Conservation (phyloP, 1,284 basidiomycete genomes). For the Heterobasidion occidentale region DNA sequence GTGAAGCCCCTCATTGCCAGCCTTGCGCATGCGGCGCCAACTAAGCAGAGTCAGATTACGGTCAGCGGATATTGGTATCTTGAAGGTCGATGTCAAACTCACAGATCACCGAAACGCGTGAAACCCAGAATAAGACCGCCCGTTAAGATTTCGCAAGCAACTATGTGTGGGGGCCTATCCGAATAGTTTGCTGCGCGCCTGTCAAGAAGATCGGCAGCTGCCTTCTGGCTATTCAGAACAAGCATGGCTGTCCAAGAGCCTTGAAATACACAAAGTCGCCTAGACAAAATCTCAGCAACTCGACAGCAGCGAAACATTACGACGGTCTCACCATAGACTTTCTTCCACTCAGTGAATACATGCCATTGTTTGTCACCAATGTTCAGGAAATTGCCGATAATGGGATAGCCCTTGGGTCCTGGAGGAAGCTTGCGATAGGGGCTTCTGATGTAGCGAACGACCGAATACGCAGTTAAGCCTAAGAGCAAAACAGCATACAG, state of each 20-base stretch:
- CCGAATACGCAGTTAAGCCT: neutral
- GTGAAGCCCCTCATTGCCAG: neutral
- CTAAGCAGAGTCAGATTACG: neutral
- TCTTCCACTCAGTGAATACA: neutral
- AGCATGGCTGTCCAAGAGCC: conserved; percentile 14
- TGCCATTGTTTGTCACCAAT: neutral
- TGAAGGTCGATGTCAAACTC: neutral
- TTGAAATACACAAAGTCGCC: conserved; percentile 17
- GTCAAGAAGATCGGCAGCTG: conserved; percentile 15
- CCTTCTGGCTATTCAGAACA: conserved; percentile 14
- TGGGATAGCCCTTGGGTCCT: neutral
- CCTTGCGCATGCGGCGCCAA: conserved; percentile 7
- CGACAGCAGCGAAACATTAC: neutral
- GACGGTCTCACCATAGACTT: neutral
- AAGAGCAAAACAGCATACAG: neutral
- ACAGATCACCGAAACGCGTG: neutral
- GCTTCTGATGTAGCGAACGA: neutral
- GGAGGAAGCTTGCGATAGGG: conserved; percentile 1
- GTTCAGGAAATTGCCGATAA: neutral
- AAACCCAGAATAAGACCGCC: neutral
- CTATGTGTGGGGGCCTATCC: conserved; percentile 11
- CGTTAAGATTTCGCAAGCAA: neutral
- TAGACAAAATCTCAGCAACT: neutral
- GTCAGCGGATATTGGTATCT: neutral
- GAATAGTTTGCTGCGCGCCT: conserved; percentile 14